Evolutionary conservation across 805 yeast genomes (phyloP).

Genomic region (Candida montana): DNA sequence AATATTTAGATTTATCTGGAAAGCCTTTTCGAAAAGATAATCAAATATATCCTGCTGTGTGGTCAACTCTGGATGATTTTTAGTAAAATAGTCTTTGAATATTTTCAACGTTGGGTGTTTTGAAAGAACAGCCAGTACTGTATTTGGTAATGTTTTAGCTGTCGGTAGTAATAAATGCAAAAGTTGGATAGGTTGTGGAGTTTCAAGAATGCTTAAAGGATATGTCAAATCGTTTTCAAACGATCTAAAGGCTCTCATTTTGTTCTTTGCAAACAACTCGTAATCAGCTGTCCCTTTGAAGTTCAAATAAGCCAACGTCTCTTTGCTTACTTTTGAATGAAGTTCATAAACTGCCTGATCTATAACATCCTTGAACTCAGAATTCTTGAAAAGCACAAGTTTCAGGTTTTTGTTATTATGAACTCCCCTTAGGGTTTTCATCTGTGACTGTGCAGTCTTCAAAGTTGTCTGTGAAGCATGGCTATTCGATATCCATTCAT

Average conservation of each 20-base stretch:
- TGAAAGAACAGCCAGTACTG: neutral
- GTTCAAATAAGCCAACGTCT: no score
- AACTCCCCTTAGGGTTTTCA: no score
- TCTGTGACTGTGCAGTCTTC: no score
- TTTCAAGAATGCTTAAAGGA: neutral
- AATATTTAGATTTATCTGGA: constrained; percentile 1
- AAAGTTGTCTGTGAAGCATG: neutral
- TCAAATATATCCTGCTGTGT: no score
- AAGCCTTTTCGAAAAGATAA: constrained; percentile 9
- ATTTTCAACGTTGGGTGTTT: no score
- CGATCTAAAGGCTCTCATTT: neutral
- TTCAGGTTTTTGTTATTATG: no score
- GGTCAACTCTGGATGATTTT: no score
- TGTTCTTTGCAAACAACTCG: neutral
- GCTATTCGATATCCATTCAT: constrained; percentile 2
- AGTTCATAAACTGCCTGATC: no score
- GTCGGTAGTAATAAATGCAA: constrained; percentile 8
- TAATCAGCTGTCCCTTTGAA: neutral
- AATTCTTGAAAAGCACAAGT: no score
- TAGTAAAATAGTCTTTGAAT: no score
- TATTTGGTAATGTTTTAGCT: constrained; percentile 1
- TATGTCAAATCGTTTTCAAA: constrained; percentile 2
- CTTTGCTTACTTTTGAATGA: neutral
- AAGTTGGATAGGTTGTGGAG: neutral
- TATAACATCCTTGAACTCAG: neutral